A percentile compares a stretch with the other conserved stretches of the same genome.
Evolutionary conservation across 495 filamentous ascomycete genomes (phyloP).

Genomic region (Xylaria sp.): DNA sequence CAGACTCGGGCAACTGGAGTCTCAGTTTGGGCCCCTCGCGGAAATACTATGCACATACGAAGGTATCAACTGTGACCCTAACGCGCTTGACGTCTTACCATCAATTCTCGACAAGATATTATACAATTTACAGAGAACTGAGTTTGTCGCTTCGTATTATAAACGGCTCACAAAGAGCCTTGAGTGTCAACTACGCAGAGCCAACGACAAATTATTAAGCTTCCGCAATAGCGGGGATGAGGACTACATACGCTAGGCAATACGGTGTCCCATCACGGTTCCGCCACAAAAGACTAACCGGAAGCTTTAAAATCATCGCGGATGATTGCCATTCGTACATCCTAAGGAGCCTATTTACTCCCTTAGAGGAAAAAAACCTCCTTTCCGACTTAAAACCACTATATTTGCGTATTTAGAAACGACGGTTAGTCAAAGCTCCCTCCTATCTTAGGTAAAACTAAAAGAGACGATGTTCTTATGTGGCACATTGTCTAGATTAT

Average conservation of each 20-base stretch:
- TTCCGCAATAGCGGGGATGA: background rate
- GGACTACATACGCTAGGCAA: background rate
- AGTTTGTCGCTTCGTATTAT: background rate
- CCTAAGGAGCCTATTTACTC: background rate
- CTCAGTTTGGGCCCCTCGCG: conserved; percentile 17
- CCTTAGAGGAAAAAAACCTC: background rate
- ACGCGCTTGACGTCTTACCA: background rate
- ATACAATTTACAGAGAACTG: background rate
- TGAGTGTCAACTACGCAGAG: background rate
- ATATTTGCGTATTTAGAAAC: background rate
- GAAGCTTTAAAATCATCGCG: background rate
- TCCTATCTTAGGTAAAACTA: background rate
- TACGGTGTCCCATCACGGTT: background rate
- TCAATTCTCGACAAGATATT: background rate
- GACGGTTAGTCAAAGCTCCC: background rate
- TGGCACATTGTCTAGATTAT: background rate
- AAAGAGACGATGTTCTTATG: background rate
- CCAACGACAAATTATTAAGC: background rate
- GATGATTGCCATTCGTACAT: background rate
- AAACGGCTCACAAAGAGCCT: background rate
- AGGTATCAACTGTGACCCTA: background rate
- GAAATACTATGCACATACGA: conserved; percentile 32
- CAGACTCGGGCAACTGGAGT: background rate
- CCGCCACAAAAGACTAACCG: background rate
- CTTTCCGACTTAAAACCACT: background rate